phyloP scores from a whole-genome alignment of 805 yeast genomes.

The Starmerella vitae region DNA sequence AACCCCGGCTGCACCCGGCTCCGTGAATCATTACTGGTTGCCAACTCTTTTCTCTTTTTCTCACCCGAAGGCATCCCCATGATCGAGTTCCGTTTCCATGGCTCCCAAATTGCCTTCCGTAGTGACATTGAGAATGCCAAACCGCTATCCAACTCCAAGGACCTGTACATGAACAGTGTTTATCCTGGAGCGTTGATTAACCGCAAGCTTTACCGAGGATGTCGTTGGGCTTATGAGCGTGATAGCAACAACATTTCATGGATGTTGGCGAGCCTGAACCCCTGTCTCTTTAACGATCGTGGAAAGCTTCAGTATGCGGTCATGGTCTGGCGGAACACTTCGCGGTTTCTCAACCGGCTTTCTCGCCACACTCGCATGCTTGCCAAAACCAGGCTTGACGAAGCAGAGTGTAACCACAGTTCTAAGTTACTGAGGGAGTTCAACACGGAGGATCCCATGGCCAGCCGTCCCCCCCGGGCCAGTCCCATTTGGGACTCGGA shows the following conservation, averaged over 20 bases:
- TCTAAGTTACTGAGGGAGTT: no score
- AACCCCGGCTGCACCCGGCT: background rate
- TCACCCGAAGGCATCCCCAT: slow-evolving; percentile 14
- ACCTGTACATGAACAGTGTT: slow-evolving; percentile 33
- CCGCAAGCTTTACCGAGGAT: slow-evolving; percentile 32
- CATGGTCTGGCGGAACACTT: slow-evolving; percentile 39
- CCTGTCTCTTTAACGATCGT: slow-evolving; percentile 32
- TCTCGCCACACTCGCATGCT: background rate
- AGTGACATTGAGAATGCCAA: slow-evolving; percentile 26
- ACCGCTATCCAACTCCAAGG: slow-evolving; percentile 24
- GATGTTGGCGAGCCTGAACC: slow-evolving; percentile 34
- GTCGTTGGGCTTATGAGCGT: slow-evolving; percentile 35
- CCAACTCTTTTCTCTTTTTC: background rate
- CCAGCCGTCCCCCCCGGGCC: no score
- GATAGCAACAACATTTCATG: slow-evolving; percentile 39
- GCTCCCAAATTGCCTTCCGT: slow-evolving; percentile 23
- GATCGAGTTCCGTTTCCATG: slow-evolving; percentile 27
- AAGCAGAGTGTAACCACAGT: no score
- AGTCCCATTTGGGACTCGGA: no score
- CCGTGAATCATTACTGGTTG: background rate
- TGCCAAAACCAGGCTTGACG: no score
- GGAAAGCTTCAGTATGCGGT: slow-evolving; percentile 42
- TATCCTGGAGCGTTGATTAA: slow-evolving; percentile 38
- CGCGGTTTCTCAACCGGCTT: slow-evolving; percentile 10
- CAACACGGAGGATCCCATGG: no score